phyloP scores from a whole-genome alignment of 176 grass and related monocot species.

The Oryza coarctata region DNA sequence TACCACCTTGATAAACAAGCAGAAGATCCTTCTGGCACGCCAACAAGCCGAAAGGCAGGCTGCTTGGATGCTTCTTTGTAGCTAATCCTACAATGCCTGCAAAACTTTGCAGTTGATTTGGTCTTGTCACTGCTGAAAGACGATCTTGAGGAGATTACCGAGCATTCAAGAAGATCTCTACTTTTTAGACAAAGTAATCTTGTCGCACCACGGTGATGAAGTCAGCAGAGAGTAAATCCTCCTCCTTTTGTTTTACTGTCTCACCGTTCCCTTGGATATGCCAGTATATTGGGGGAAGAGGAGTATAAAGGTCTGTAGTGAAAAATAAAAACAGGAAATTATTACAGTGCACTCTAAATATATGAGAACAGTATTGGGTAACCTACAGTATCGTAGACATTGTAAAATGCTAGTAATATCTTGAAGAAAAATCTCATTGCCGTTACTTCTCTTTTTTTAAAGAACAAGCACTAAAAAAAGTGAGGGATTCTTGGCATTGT shows the following conservation, averaged over 20 bases:
- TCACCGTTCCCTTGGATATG: slow-evolving; percentile 74
- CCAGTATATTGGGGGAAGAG: slow-evolving; percentile 78
- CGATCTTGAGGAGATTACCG: background rate
- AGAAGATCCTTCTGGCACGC: background rate
- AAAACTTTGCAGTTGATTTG: slow-evolving; percentile 22
- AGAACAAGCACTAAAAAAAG: background rate
- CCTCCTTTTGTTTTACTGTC: slow-evolving; percentile 50
- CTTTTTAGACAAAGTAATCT: slow-evolving; percentile 64
- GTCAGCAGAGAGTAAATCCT: slow-evolving; percentile 51
- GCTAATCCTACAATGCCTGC: slow-evolving; percentile 24
- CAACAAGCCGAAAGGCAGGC: background rate
- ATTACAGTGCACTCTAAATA: background rate
- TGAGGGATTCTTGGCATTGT: background rate
- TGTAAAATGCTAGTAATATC: background rate
- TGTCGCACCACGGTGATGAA: slow-evolving; percentile 63
- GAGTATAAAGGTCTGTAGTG: slow-evolving; percentile 65
- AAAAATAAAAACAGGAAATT: background rate
- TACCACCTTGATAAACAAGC: background rate
- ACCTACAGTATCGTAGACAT: background rate
- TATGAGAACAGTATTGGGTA: background rate
- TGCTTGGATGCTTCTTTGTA: background rate
- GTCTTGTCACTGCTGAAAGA: background rate
- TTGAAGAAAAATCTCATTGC: background rate
- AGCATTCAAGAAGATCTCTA: background rate
- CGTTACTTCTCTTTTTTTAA: background rate